These are phyloP conservation scores for Fagus crenata DNA, from an alignment of 306 rosid genomes.

Conservation along the genomic window DNA sequence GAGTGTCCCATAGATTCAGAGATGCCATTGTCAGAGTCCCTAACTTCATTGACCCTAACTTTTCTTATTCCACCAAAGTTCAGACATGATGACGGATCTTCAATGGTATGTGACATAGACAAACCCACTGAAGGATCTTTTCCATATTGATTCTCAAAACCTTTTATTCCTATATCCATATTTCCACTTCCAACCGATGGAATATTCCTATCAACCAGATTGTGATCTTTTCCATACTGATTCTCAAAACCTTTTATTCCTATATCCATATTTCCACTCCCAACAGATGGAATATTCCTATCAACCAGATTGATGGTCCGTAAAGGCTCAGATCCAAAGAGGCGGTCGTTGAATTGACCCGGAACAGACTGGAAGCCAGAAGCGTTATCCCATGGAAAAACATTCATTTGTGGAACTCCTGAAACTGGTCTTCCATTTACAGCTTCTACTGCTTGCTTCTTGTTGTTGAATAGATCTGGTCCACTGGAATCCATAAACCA, in stretches of 20 bases:
- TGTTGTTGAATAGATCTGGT: conserved; percentile 54
- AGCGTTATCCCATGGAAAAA: conserved; percentile 70
- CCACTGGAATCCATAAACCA: conserved; percentile 75
- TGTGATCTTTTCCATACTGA: conserved; percentile 41
- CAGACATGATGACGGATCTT: conserved; percentile 66
- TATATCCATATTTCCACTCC: conserved; percentile 57
- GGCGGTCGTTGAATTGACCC: conserved; percentile 66
- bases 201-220: conserved; percentile 67
- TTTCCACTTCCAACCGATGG: conserved; percentile 58
- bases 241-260: conserved; percentile 66
- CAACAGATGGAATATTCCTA: conserved; percentile 54
- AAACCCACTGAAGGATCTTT: conserved; percentile 62
- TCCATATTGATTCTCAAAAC: conserved; percentile 61
- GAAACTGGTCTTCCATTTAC: conserved; percentile 58
- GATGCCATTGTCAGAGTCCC: conserved; percentile 64
- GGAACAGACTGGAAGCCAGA: conserved; percentile 77
- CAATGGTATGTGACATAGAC: conserved; percentile 63
- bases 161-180: conserved; percentile 58
- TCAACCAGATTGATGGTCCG: conserved; percentile 61
- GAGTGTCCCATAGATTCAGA: conserved; percentile 57
- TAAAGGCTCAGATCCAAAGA: conserved; percentile 67
- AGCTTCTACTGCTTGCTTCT: conserved; percentile 79
- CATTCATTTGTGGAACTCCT: conserved; percentile 55
- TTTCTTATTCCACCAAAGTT: conserved; percentile 79
- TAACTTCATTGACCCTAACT: conserved; percentile 94